Evolutionary conservation across 257 asterid genomes (phyloP).

Genomic region (Gentiana macrophylla): DNA sequence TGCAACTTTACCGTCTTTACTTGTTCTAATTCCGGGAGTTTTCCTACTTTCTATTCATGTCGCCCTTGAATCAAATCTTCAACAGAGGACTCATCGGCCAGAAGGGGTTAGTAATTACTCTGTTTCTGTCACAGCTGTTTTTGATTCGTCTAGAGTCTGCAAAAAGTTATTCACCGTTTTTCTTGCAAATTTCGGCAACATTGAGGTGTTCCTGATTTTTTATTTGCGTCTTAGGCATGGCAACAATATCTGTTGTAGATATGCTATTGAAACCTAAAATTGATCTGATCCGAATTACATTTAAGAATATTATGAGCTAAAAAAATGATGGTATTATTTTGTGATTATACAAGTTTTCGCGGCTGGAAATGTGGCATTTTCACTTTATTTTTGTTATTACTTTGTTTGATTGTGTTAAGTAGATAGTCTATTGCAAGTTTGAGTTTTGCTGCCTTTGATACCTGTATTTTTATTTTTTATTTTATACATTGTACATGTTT

Average conservation of each 20-base stretch:
- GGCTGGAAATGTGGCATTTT: too few species aligned
- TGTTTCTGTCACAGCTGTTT: constrained; percentile 8
- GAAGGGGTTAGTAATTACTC: constrained; percentile 44
- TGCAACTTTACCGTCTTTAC: too few species aligned
- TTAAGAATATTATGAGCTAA: not conserved
- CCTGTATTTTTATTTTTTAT: not conserved
- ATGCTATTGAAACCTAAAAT: not conserved
- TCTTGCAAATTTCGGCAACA: not conserved
- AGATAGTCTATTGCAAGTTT: not conserved
- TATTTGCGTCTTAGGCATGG: too few species aligned
- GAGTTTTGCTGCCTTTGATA: not conserved
- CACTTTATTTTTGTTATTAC: too few species aligned
- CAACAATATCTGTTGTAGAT: too few species aligned
- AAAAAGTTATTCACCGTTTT: not conserved
- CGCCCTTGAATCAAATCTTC: constrained; percentile 82
- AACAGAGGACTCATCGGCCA: constrained; percentile 79
- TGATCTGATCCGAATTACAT: not conserved
- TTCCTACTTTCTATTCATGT: constrained; percentile 17
- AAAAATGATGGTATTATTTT: too few species aligned
- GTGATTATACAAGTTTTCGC: too few species aligned
- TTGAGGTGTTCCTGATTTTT: not conserved
- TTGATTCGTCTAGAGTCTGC: too few species aligned
- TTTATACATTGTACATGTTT: too few species aligned
- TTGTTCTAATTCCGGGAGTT: too few species aligned
- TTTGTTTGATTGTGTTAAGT: too few species aligned